Base-by-base conservation (phyloP, 176 grass and related monocot species). In the Metroxylon sagu region DNA sequence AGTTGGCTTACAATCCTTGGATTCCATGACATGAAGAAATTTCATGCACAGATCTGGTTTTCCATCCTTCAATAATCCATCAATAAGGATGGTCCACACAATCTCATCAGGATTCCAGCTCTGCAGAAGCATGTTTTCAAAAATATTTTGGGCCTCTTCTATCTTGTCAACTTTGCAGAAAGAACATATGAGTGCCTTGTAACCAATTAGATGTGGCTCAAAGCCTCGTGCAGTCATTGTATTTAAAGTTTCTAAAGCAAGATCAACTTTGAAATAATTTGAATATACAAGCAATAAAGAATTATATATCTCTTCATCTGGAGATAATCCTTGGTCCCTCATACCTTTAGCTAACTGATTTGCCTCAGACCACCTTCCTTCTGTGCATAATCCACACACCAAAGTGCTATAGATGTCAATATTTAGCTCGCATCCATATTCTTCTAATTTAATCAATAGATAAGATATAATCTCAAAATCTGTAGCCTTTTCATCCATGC, bases 1-100 rank as follows among this genome's bases (percentile, higher is more conserved):
- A 50, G 56, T 85, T 14, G 74, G 78, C 49, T 57, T 82, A 21
- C 43, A 79, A 72, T 75, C 14, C 31, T 64, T 85, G 19, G 49
- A 57, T 73, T 85, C 78, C 86, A 85, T 79, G 25, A 79, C 76
- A 39, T 79, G 65, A 30, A 90, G 74, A 76, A 85, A 85, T 35
- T 82, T 61, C 51, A 48, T 61, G 67, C 75, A 90, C 57, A 90
- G 16, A 60, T 72, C 68, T 82, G 71, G 60, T 62, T 69, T 61
- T 18, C 82, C 78, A 4, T 52, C 66, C 16, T 25, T 74, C 56
- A 76, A 50, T 31, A 90, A 77, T 70, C 78, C 86, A 76, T 85
- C 68, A 56, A 85, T 85, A 60, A 90, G 75, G 60, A 85, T 68
- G 48, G 82, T 79, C 82, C 79, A 85, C 26, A 66, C 78, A 52